Evolutionary conservation across 2,329 filamentous ascomycete species (phyloP).

Genomic region (Neofusicoccum parvum): DNA sequence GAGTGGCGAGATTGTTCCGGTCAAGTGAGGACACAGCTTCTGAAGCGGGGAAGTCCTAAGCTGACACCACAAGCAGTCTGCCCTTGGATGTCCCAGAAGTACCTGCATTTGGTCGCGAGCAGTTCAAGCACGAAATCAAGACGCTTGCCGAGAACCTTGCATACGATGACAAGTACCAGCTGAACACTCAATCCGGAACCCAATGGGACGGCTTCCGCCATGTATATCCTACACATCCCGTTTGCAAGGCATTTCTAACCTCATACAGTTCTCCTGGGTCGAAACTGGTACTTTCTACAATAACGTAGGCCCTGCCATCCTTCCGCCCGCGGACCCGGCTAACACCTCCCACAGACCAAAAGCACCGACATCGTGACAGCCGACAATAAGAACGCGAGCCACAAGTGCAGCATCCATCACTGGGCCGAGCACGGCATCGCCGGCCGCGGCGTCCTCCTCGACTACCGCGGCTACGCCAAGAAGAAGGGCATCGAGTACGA

Average conservation of each 20-base stretch:
- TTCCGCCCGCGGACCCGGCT: neutral
- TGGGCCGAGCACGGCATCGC: constrained; percentile 50
- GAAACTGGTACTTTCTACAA: constrained; percentile 46
- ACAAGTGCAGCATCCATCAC: constrained; percentile 49
- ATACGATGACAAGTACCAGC: constrained; percentile 47
- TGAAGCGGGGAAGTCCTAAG: neutral
- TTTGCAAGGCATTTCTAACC: neutral
- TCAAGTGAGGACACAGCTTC: constrained; percentile 47
- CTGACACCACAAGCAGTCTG: constrained; percentile 39
- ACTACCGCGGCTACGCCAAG: constrained; percentile 46
- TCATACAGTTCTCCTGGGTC: constrained; percentile 39
- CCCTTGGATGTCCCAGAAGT: constrained; percentile 56
- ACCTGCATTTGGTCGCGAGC: constrained; percentile 56
- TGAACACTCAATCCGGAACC: constrained; percentile 49
- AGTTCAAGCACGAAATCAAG: constrained; percentile 59
- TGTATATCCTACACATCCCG: constrained; percentile 13
- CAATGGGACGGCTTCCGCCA: constrained; percentile 52
- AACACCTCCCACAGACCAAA: constrained; percentile 27
- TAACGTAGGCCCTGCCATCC: constrained; percentile 27
- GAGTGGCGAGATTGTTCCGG: constrained; percentile 58
- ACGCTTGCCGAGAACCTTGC: constrained; percentile 35
- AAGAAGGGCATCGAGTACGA: constrained; percentile 47
- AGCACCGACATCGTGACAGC: constrained; percentile 45
- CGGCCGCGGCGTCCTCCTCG: constrained; percentile 47
- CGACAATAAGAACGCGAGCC: constrained; percentile 40